Percentiles rank a stretch among this genome's conserved stretches.
phyloP scores from a whole-genome alignment of 345 rosid genomes.

The Ceriops zippeliana region DNA sequence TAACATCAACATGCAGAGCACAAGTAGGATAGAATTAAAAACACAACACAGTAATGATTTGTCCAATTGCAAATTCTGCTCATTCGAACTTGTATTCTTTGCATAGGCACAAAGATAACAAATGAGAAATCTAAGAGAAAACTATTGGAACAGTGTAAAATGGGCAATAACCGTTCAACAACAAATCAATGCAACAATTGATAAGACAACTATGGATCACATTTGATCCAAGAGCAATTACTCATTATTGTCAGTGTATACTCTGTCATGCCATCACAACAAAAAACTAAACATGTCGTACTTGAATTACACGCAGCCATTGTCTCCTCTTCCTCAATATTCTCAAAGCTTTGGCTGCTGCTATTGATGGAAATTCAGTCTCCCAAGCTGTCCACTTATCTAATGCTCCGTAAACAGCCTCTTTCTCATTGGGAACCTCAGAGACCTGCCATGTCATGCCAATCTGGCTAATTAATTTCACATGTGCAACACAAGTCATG shows the following conservation, averaged over 20 bases:
- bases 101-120: background rate
- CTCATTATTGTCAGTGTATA: background rate
- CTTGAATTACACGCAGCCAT: constrained; percentile 86
- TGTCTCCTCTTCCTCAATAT: constrained; percentile 61
- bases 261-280: no score
- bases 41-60: no score
- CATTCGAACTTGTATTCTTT: background rate
- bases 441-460: constrained; percentile 46
- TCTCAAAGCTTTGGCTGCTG: constrained; percentile 66
- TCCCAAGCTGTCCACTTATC: constrained; percentile 93
- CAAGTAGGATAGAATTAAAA: background rate
- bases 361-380: constrained; percentile 71
- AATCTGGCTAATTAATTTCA: constrained; percentile 6
- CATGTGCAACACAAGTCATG: background rate
- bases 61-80: no score
- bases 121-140: background rate
- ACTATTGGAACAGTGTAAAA: background rate
- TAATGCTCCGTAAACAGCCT: constrained; percentile 73
- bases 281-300: constrained; percentile 18
- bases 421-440: constrained; percentile 76
- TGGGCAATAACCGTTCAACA: background rate
- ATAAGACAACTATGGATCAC: background rate
- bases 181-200: background rate
- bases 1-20: background rate
- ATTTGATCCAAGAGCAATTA: background rate